These are phyloP conservation scores for Rhynchospora breviuscula DNA, from an alignment of 176 grass and related monocot genomes.

Conservation along the genomic window DNA sequence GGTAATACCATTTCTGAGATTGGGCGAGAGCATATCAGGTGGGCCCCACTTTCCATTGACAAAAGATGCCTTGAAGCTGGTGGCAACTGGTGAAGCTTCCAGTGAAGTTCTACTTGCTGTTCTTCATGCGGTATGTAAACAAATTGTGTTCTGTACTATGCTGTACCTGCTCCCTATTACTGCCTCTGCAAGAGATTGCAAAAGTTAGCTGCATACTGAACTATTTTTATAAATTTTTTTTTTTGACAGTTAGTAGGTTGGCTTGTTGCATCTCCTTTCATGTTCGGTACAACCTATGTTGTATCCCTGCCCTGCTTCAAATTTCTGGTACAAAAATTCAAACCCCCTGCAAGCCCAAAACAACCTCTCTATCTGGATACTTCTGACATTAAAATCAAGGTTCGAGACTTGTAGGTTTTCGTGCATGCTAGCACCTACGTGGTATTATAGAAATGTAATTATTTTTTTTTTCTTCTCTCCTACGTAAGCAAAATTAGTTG, in stretches of 20 bases:
- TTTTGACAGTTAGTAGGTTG: conserved; percentile 42
- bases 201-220: not conserved
- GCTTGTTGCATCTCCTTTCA: conserved; percentile 38
- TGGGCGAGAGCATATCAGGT: conserved; percentile 39
- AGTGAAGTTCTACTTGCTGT: conserved; percentile 37
- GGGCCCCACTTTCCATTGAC: conserved; percentile 40
- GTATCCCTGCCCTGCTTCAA: conserved; percentile 35
- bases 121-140: conserved; percentile 36
- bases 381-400: conserved; percentile 31
- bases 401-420: conserved; percentile 18
- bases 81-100: conserved; percentile 39
- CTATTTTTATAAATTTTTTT: not conserved
- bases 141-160: not conserved
- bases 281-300: conserved; percentile 24
- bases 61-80: conserved; percentile 37
- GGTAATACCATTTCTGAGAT: conserved; percentile 45
- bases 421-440: not conserved
- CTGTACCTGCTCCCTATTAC: not conserved
- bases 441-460: not conserved
- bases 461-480: not conserved
- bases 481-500: not conserved
- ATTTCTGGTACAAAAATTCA: conserved; percentile 27
- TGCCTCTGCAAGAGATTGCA: not conserved
- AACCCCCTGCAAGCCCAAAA: conserved; percentile 16
- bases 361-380: not conserved